Conservation (phyloP, 2,329 filamentous ascomycete genomes). For the Ophidiomyces ophidiicola region DNA sequence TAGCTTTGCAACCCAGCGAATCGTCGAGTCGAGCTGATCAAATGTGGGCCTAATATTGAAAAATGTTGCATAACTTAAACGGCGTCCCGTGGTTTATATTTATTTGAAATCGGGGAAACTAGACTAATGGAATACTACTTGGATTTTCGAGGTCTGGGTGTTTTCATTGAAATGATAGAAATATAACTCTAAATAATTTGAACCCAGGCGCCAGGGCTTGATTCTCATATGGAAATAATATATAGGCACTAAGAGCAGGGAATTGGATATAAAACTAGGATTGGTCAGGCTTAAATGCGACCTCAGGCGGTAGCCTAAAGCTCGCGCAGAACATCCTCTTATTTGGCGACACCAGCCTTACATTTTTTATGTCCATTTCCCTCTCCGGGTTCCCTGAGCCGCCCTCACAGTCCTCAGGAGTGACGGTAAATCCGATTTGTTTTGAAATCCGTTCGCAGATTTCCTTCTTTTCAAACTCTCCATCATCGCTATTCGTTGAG, state of each 20-base stretch:
- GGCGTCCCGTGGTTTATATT: no score
- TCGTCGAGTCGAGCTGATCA: no score
- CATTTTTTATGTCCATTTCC: constrained; percentile 48
- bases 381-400: constrained; percentile 47
- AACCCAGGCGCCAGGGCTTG: no score
- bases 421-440: constrained; percentile 49
- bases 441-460: constrained; percentile 56
- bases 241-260: no score
- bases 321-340: constrained; percentile 96
- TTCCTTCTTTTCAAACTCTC: constrained; percentile 46
- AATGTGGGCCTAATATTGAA: no score
- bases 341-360: constrained; percentile 78
- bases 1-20: no score
- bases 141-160: no score
- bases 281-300: constrained; percentile 54
- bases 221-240: no score
- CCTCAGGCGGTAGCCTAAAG: constrained; percentile 69
- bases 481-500: constrained; percentile 65
- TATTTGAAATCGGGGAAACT: no score
- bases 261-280: not conserved
- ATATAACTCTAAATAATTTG: not conserved
- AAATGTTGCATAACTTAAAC: no score
- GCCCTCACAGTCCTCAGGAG: constrained; percentile 39
- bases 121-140: no score
- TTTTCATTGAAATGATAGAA: no score